Base-by-base conservation (phyloP, 2,329 filamentous ascomycete genomes). In the Mycosphaerella sp. region DNA sequence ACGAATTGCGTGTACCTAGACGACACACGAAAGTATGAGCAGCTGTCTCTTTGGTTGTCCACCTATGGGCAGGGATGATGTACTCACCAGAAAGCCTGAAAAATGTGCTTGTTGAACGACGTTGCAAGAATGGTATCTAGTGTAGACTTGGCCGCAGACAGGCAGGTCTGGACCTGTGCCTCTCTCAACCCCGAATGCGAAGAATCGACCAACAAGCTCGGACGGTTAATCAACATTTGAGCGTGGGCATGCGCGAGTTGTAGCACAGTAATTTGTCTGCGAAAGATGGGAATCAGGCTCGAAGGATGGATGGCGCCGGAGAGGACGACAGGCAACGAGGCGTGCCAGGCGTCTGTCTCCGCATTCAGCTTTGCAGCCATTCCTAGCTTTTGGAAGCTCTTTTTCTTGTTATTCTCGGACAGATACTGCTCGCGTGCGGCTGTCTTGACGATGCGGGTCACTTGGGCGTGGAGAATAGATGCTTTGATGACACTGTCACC, bases 231-330 rank as follows among this genome's bases (percentile, higher is more conserved):
- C 14, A 82, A 73, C 62, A 83, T 79, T 7, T 79, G 70, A 2
- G 79, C 78, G 50, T 83, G 80, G 4, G 73, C 75, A 57, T 81
- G 76, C 0, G 78, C 78, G 0, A 83, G 68, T 39, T 76, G 77
- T 8, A 83, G 65, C 0, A 80, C 78, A 0, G 72, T 76, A 2
- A 78, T 75, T 57, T 82, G 80, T 3, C 77, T 70, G 51, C 77
- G 73, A 58, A 78, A 79, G n/a, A 76, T 70, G 1, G 76, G 72
- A 32, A 77, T 74, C 6, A 77, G 64, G 51, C 73, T 70, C 4
- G 70, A 73, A 0, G 73, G 68, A 45, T 75, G 72, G 4, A 77
- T 65, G 7, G 67, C 70, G 44, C 74, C 71, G 0, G 74, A 69
- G 46, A 78, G 64, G 26, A 78, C 73, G 14, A 70, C 67, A 0